Evolutionary conservation across 75 land plant genomes (phyloP).

Genomic region (Sequoia sempervirens): DNA sequence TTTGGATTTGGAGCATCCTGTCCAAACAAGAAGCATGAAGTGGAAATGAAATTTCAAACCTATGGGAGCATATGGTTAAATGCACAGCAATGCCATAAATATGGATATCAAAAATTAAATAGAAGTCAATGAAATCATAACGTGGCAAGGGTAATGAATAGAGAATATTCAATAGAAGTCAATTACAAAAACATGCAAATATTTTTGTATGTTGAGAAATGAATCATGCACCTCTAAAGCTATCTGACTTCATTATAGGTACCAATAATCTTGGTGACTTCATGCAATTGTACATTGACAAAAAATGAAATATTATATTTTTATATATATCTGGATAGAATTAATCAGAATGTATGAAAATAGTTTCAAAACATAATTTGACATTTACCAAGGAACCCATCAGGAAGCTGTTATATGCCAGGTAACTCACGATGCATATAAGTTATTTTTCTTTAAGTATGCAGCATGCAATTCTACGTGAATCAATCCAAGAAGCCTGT

Average conservation of each 20-base stretch:
- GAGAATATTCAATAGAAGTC: no score
- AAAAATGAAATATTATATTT: no score
- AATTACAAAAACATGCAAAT: neutral
- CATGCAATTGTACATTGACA: neutral
- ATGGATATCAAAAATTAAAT: neutral
- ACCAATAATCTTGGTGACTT: neutral
- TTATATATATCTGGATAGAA: no score
- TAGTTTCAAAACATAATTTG: neutral
- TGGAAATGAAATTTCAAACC: neutral
- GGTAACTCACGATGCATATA: neutral
- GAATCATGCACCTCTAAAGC: neutral
- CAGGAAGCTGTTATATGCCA: neutral
- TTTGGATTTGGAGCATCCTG: conserved; percentile 81
- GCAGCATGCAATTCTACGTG: neutral
- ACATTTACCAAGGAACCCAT: neutral
- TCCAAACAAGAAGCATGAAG: neutral
- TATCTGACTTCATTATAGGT: neutral
- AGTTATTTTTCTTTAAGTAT: neutral
- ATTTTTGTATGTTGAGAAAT: neutral
- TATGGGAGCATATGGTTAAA: neutral
- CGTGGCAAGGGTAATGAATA: neutral
- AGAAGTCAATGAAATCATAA: neutral
- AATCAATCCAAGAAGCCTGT: neutral
- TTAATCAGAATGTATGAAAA: no score
- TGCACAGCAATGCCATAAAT: neutral